These are phyloP conservation scores for Orobanche coerulescens DNA, from an alignment of 257 asterid species.

Conservation along the genomic window DNA sequence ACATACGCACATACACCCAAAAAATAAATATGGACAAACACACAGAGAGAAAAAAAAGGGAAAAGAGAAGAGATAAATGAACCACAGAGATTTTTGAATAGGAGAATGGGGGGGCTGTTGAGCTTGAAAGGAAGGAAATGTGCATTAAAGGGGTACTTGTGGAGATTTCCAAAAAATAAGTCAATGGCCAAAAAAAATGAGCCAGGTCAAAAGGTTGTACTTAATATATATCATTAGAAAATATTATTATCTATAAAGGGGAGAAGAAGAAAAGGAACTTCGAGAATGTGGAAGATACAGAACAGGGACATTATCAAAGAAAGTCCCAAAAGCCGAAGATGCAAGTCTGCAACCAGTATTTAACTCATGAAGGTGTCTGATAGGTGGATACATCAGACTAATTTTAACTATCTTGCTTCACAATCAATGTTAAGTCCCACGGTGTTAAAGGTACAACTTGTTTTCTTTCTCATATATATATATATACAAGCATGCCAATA, in stretches of 20 bases:
- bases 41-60: too few species aligned
- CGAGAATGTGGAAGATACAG: conserved; percentile 3
- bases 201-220: too few species aligned
- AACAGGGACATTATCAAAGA: conserved; percentile 10
- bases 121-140: too few species aligned
- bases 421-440: neutral
- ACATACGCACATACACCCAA: too few species aligned
- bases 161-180: too few species aligned
- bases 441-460: neutral
- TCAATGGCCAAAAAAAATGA: too few species aligned
- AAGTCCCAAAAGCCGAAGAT: conserved; percentile 1
- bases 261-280: neutral
- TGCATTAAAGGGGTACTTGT: too few species aligned
- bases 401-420: conserved; percentile 2
- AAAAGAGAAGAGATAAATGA: too few species aligned
- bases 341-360: neutral
- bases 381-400: conserved; percentile 1
- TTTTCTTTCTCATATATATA: conserved; percentile 2
- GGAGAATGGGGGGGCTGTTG: too few species aligned
- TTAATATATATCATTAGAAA: too few species aligned
- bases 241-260: neutral
- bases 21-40: too few species aligned
- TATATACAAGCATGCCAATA: conserved; percentile 7
- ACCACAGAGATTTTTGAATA: too few species aligned
- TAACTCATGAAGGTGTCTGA: conserved; percentile 7